Evolutionary conservation across 2,329 filamentous ascomycete species (phyloP).

Genomic region (Byssoonygena ceratinophila): DNA sequence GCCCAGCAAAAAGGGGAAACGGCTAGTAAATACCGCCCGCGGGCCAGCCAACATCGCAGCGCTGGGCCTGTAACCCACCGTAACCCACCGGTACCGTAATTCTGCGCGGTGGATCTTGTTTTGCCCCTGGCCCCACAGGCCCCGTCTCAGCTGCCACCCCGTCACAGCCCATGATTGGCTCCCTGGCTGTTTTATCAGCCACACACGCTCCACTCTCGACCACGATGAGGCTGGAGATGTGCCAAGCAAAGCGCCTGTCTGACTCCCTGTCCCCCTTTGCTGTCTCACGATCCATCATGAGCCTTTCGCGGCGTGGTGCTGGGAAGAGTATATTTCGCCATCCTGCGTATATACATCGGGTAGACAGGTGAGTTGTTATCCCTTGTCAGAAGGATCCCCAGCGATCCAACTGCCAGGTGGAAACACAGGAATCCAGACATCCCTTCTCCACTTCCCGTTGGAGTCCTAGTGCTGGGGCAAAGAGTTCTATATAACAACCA

Average conservation of each 20-base stretch:
- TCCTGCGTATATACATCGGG: too few relatives aligned
- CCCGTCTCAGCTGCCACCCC: background rate
- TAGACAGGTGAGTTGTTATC: background rate
- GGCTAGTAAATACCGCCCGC: background rate
- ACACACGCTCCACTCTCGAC: slow-evolving; percentile 3
- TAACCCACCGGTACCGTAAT: slow-evolving; percentile 1
- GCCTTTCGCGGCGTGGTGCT: too few relatives aligned
- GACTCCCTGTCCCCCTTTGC: background rate
- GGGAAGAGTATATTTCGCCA: background rate
- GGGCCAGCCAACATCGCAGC: background rate
- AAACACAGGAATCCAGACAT: background rate
- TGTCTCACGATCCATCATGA: background rate
- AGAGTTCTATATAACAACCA: too few relatives aligned
- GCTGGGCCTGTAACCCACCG: background rate
- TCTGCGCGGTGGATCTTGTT: background rate
- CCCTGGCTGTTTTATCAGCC: background rate
- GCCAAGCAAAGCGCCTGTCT: background rate
- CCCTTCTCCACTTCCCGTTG: background rate
- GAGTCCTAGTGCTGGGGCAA: background rate
- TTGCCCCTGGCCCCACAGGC: slow-evolving; percentile 7
- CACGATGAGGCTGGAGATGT: background rate
- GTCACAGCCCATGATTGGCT: background rate
- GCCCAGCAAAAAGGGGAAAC: background rate
- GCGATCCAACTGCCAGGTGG: background rate
- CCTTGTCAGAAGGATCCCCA: background rate